These are phyloP conservation scores for Bryum argenteum DNA, from an alignment of 225 moss, liverwort and hornwort species.

Conservation along the genomic window DNA sequence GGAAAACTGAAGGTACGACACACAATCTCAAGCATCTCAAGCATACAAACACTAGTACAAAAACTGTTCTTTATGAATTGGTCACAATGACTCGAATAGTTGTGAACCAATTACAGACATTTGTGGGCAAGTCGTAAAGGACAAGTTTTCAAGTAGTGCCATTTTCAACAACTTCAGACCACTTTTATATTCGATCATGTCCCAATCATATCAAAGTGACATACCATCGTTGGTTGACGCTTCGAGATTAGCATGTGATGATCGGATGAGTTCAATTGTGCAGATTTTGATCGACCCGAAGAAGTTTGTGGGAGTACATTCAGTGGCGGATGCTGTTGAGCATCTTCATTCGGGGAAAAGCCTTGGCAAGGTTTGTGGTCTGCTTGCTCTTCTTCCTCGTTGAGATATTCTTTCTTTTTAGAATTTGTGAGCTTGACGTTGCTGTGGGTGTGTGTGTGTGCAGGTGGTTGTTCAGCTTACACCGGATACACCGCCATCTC, in stretches of 20 bases:
- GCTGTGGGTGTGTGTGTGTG: background rate
- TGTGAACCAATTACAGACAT: too few relatives aligned
- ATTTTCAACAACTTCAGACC: too few relatives aligned
- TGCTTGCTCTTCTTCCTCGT: background rate
- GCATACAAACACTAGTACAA: too few relatives aligned
- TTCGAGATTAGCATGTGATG: too few relatives aligned
- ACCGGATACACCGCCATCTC: constrained; percentile 35
- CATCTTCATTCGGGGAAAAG: constrained; percentile 87
- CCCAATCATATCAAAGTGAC: too few relatives aligned
- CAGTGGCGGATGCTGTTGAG: constrained; percentile 85
- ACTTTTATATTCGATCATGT: too few relatives aligned
- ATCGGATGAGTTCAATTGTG: too few relatives aligned
- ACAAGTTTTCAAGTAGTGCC: too few relatives aligned
- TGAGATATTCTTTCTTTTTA: background rate
- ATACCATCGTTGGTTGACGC: too few relatives aligned
- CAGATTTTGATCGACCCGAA: constrained; percentile 79
- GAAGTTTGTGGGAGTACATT: constrained; percentile 74
- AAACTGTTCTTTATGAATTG: too few relatives aligned
- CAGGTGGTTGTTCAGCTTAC: constrained; percentile 60
- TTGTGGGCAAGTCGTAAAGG: too few relatives aligned
- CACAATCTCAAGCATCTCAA: background rate
- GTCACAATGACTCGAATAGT: too few relatives aligned
- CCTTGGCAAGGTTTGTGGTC: constrained; percentile 75
- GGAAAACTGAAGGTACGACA: constrained; percentile 48
- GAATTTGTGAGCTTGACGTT: background rate